A percentile compares a stretch with the other conserved stretches of the same genome.
These are phyloP conservation scores for Aspergillus fischeri DNA, from an alignment of 2,329 filamentous ascomycete species.

Conservation along the genomic window DNA sequence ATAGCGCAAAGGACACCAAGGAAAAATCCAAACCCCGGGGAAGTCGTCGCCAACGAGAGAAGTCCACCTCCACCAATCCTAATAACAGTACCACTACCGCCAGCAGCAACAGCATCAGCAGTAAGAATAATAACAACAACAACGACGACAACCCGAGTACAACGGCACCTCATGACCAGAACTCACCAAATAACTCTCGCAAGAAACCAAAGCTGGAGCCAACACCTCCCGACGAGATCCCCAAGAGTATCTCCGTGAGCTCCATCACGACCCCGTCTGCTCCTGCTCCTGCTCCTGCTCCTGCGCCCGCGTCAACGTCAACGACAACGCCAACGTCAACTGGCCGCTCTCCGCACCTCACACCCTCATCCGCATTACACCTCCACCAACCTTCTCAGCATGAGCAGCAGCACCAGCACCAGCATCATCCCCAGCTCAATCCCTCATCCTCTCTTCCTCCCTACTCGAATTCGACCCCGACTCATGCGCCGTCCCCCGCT, in stretches of 20 bases:
- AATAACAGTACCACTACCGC: slow-evolving; percentile 10
- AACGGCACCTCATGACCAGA: background rate
- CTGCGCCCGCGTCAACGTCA: slow-evolving; percentile 6
- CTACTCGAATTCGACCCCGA: slow-evolving; percentile 27
- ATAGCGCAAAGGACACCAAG: slow-evolving; percentile 12
- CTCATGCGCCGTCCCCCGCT: slow-evolving; percentile 22
- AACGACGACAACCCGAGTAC: background rate
- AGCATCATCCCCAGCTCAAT: slow-evolving; percentile 12
- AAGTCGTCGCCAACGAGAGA: slow-evolving; percentile 33
- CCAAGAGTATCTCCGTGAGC: slow-evolving; percentile 15
- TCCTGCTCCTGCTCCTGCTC: slow-evolving; percentile 6
- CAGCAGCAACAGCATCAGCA: background rate
- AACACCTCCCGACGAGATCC: slow-evolving; percentile 13
- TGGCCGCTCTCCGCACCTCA: slow-evolving; percentile 5
- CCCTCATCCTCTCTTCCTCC: slow-evolving; percentile 19
- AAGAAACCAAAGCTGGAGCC: slow-evolving; percentile 45
- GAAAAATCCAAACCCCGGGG: slow-evolving; percentile 24
- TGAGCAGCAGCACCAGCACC: slow-evolving; percentile 16
- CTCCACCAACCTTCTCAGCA: slow-evolving; percentile 14
- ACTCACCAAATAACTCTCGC: slow-evolving; percentile 32
- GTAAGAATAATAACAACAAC: background rate
- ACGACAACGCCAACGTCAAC: slow-evolving; percentile 8
- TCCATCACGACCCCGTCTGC: slow-evolving; percentile 4
- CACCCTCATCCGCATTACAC: slow-evolving; percentile 5
- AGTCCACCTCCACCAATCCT: slow-evolving; percentile 24